Base-by-base conservation (phyloP, 345 rosid species). In the Linum tenue region DNA sequence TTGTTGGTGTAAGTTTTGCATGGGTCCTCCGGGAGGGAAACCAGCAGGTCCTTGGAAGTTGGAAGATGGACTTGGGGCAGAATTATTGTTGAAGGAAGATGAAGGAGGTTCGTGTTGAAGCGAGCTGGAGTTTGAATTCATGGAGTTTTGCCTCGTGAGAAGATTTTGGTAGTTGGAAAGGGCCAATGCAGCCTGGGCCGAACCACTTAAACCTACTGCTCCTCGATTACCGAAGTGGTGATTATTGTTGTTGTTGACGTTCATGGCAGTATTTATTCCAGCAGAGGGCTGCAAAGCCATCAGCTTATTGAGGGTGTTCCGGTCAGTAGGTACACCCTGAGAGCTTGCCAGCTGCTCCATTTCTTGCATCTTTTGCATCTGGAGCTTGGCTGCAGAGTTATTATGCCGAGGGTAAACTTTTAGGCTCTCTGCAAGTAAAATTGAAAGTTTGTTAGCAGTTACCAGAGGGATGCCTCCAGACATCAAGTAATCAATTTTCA, bases 131-230 rank as follows among this genome's bases (percentile, higher is more conserved):
- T 81, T 91, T 64, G 90, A 79, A 76, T 81, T 86, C 79, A 85
- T 82, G 3, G 95, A 87, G 73, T 81, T 90, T 77, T 86, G 97
- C 77, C 92, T 81, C 86, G 77, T 79, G 17, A 88, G 80, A 77
- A 83, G 51, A 76, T 80, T 81, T 77, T 89, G 92, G 80, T 85
- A 90, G 77, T 79, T 88, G 64, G 86, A 73, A 55, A 89, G 85
- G 0, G 92, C 92, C 76, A 83, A 68, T 10, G 96, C 89, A 60
- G 97, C 90, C 78, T 86, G 96, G 14, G 94, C 81, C n/a, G 97
- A 73, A 66, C 90, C 90, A 39, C 79, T 83, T 63, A 84, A 75
- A 56, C 31, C 31, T 22, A 22, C 31, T 22, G 84, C 68, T 63
- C 91, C 92, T 39, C 94, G 83, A 67, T 77, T 69, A 65, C 55